Conservation (phyloP, 2,329 filamentous ascomycete species). For the Colletotrichum spaethianum region DNA sequence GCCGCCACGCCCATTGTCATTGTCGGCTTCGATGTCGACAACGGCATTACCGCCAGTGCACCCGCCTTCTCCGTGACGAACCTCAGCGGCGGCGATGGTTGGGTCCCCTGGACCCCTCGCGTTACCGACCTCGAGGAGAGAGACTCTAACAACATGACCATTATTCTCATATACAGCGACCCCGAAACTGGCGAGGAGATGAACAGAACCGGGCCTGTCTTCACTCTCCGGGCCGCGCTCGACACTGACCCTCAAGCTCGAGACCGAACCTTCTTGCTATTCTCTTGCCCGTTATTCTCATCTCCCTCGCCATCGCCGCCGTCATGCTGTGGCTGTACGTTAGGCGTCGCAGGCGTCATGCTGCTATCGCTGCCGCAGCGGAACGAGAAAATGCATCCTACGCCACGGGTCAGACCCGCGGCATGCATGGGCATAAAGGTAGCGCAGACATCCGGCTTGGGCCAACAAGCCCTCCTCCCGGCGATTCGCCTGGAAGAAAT, state of each 20-base stretch:
- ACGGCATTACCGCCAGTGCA: slow-evolving; percentile 34
- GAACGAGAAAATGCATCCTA: neutral
- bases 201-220: slow-evolving; percentile 45
- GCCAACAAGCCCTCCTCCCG: slow-evolving; percentile 42
- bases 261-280: slow-evolving; percentile 44
- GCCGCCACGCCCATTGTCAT: slow-evolving; percentile 43
- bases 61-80: slow-evolving; percentile 40
- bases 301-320: slow-evolving; percentile 43
- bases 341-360: slow-evolving; percentile 45
- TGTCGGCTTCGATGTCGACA: slow-evolving; percentile 37
- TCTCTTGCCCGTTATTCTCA: slow-evolving; percentile 49
- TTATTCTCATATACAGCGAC: slow-evolving; percentile 45
- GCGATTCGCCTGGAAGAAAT: slow-evolving; percentile 44
- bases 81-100: slow-evolving; percentile 48
- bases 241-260: slow-evolving; percentile 7
- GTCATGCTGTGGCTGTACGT: slow-evolving; percentile 45
- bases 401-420: neutral
- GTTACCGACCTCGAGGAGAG: slow-evolving; percentile 44
- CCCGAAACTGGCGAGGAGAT: slow-evolving; percentile 37
- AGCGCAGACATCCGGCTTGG: slow-evolving; percentile 49
- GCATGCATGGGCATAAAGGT: slow-evolving; percentile 39
- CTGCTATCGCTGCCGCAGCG: slow-evolving; percentile 25
- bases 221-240: slow-evolving; percentile 40
- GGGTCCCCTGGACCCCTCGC: slow-evolving; percentile 47
- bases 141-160: slow-evolving; percentile 36